These are phyloP conservation scores for Fusarium nematophilum DNA, from an alignment of 2,329 filamentous ascomycete genomes.

Conservation along the genomic window DNA sequence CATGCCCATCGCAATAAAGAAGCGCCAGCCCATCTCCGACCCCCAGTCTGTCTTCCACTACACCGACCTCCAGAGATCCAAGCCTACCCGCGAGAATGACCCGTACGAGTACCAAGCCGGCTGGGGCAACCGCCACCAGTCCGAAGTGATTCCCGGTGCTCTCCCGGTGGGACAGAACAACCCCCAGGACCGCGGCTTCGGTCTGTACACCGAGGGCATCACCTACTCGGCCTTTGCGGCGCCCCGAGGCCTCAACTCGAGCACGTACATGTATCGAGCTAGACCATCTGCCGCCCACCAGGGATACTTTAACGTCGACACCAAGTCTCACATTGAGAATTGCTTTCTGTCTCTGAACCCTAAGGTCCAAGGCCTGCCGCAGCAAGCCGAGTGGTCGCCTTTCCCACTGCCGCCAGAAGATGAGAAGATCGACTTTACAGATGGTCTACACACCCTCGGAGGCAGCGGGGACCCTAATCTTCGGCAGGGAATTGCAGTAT, in stretches of 20 bases:
- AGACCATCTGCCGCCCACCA: conserved; percentile 20
- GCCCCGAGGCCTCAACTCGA: conserved; percentile 9
- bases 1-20: neutral
- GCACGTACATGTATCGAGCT: conserved; percentile 22
- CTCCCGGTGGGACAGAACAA: conserved; percentile 23
- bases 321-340: conserved; percentile 22
- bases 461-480: conserved; percentile 22
- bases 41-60: conserved; percentile 27
- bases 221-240: conserved; percentile 31
- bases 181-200: conserved; percentile 17
- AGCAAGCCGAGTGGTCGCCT: conserved; percentile 22
- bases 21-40: conserved; percentile 5
- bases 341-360: conserved; percentile 21
- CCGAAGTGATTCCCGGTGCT: conserved; percentile 19
- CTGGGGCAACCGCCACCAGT: conserved; percentile 24
- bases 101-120: conserved; percentile 21
- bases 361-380: conserved; percentile 5
- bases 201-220: conserved; percentile 28
- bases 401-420: conserved; percentile 10
- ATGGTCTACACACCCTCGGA: conserved; percentile 18
- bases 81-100: conserved; percentile 24
- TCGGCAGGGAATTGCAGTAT: conserved; percentile 7
- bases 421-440: conserved; percentile 11
- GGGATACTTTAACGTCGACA: conserved; percentile 2
- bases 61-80: conserved; percentile 23